These are phyloP conservation scores for Phytophthora palmivora DNA, from an alignment of 352 stramenopile species.

Conservation along the genomic window DNA sequence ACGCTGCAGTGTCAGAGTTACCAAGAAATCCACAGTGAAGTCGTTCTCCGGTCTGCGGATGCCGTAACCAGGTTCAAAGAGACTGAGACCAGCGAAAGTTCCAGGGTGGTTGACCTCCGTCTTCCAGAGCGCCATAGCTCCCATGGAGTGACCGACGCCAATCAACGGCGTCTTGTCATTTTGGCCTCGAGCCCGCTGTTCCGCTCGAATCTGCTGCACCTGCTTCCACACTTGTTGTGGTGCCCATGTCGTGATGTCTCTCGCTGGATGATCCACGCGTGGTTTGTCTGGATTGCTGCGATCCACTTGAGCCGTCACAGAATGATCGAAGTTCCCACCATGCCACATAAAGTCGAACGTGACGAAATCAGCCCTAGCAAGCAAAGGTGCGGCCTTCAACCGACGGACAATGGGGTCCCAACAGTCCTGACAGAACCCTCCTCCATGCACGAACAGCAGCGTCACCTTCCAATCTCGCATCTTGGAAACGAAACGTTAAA, in stretches of 20 bases:
- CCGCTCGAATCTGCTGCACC: constrained; percentile 30
- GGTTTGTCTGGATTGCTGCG: constrained; percentile 35
- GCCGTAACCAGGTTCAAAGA: constrained; percentile 53
- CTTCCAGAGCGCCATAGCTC: constrained; percentile 46
- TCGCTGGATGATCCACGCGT: constrained; percentile 48
- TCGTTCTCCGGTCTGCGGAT: constrained; percentile 27
- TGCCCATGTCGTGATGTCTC: constrained; percentile 34
- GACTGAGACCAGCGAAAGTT: constrained; percentile 44
- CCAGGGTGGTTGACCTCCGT: constrained; percentile 48
- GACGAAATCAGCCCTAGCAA: constrained; percentile 36
- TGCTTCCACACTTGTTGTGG: constrained; percentile 34
- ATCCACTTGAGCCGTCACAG: constrained; percentile 26
- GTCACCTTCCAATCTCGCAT: constrained; percentile 25
- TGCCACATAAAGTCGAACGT: constrained; percentile 55
- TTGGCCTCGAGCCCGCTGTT: constrained; percentile 15
- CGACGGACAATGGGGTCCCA: constrained; percentile 56
- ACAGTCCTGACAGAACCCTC: constrained; percentile 46
- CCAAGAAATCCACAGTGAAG: constrained; percentile 34
- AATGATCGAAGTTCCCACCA: constrained; percentile 44
- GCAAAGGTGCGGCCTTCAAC: constrained; percentile 33
- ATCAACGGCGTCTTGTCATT: constrained; percentile 43
- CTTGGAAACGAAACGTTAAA: constrained; percentile 11
- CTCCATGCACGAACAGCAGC: constrained; percentile 54
- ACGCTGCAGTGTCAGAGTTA: constrained; percentile 32
- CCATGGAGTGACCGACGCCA: constrained; percentile 65